Conservation (phyloP, 805 yeast genomes). For the Pichia deserticola region DNA sequence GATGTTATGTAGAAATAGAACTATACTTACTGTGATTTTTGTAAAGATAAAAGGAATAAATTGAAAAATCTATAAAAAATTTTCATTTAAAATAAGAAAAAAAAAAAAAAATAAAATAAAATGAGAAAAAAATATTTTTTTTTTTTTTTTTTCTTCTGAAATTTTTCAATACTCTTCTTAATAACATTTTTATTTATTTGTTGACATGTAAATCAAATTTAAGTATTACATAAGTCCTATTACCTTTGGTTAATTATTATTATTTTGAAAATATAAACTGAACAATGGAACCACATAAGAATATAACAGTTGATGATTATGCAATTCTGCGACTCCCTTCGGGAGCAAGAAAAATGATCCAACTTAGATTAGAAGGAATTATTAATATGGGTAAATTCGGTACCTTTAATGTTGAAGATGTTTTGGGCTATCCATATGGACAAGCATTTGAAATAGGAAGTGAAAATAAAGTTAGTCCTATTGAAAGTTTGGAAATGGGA, state of each 20-base stretch:
- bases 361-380: slow-evolving; percentile 49
- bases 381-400: slow-evolving; percentile 91
- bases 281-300: slow-evolving; percentile 9
- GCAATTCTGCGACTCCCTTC: slow-evolving; percentile 77
- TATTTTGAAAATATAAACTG: no score
- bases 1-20: not conserved
- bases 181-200: no score
- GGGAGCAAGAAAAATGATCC: slow-evolving; percentile 65
- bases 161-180: no score
- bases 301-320: slow-evolving; percentile 42
- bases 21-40: not conserved
- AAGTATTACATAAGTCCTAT: no score
- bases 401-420: slow-evolving; percentile 61
- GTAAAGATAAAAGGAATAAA: not conserved
- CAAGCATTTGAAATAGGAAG: slow-evolving; percentile 80
- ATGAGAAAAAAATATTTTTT: no score
- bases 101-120: no score
- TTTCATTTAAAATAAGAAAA: no score
- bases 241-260: no score
- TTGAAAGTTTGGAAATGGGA: slow-evolving; percentile 24
- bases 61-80: no score
- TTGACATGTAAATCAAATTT: no score
- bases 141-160: no score
- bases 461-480: slow-evolving; percentile 43
- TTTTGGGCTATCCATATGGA: slow-evolving; percentile 79